Percentiles rank a stretch among this genome's conserved stretches.
These are phyloP conservation scores for Magnaporthales sp. DNA, from an alignment of 2,329 filamentous ascomycete species.

Conservation along the genomic window DNA sequence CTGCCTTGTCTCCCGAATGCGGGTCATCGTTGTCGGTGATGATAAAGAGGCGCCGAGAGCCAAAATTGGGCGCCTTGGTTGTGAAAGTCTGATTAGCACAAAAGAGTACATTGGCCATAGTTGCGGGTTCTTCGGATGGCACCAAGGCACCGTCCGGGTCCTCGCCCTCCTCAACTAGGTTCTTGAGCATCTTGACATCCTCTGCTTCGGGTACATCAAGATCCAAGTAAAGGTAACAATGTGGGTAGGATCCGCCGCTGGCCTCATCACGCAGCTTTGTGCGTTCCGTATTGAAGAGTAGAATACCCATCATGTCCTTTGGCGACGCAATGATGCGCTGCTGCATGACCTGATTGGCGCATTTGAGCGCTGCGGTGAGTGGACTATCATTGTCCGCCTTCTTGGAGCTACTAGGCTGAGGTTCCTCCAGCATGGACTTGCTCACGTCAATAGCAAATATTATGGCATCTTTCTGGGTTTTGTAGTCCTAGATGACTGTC, in stretches of 20 bases:
- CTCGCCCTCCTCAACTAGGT: slow-evolving; percentile 70
- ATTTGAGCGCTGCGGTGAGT: slow-evolving; percentile 79
- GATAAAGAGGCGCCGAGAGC: slow-evolving; percentile 85
- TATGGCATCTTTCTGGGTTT: slow-evolving; percentile 93
- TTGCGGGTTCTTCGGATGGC: slow-evolving; percentile 43
- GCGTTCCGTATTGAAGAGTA: slow-evolving; percentile 83
- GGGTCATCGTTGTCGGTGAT: slow-evolving; percentile 93
- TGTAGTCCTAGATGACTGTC: slow-evolving; percentile 58
- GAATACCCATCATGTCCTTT: slow-evolving; percentile 91
- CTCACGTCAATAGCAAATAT: slow-evolving; percentile 92
- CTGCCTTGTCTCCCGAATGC: slow-evolving; percentile 61
- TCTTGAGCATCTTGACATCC: slow-evolving; percentile 74
- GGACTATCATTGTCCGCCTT: slow-evolving; percentile 73
- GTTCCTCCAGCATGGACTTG: slow-evolving; percentile 70
- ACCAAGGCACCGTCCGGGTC: slow-evolving; percentile 35
- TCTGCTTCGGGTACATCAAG: slow-evolving; percentile 79
- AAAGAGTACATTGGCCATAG: slow-evolving; percentile 86
- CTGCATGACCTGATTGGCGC: slow-evolving; percentile 91
- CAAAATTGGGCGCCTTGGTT: slow-evolving; percentile 88
- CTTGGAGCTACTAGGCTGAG: slow-evolving; percentile 57
- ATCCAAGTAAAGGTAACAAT: slow-evolving; percentile 87
- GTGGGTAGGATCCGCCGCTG: slow-evolving; percentile 61
- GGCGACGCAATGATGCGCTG: slow-evolving; percentile 97
- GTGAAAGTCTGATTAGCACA: slow-evolving; percentile 96
- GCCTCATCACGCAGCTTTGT: slow-evolving; percentile 68